Conservation (phyloP, 306 rosid genomes). For the Ceratonia siliqua region DNA sequence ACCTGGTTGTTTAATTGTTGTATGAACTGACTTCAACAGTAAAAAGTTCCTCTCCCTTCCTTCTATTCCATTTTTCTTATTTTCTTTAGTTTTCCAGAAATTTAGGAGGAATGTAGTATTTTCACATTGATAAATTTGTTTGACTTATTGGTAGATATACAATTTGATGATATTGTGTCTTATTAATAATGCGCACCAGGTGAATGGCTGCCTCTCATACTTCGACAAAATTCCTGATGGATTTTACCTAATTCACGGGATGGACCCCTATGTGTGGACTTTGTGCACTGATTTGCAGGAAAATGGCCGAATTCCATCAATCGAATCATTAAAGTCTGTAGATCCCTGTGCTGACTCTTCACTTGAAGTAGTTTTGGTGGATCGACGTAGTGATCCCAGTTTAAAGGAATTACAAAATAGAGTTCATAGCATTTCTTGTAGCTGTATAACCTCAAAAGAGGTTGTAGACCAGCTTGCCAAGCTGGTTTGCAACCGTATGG, state of each 20-base stretch:
- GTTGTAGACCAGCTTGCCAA: conserved; percentile 82
- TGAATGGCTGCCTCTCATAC: conserved; percentile 82
- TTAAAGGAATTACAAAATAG: conserved; percentile 70
- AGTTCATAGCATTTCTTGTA: conserved; percentile 50
- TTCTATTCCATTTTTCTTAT: neutral
- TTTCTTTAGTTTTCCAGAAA: neutral
- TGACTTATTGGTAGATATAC: neutral
- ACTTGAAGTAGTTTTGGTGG: conserved; percentile 68
- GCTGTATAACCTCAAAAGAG: conserved; percentile 57
- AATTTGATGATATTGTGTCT: conserved; percentile 16
- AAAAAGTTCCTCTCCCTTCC: neutral
- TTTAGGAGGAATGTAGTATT: neutral
- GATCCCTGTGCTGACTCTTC: conserved; percentile 57
- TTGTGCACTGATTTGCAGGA: conserved; percentile 75
- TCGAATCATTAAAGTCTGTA: conserved; percentile 63
- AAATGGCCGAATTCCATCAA: conserved; percentile 74
- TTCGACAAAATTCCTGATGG: conserved; percentile 79
- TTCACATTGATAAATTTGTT: neutral
- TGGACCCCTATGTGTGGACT: conserved; percentile 77
- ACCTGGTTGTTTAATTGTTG: neutral
- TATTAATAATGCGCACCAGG: conserved; percentile 56
- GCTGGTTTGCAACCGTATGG: conserved; percentile 72
- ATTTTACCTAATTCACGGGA: conserved; percentile 71
- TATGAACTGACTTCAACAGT: conserved; percentile 10
- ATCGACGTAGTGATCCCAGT: conserved; percentile 62